Base-by-base conservation (phyloP, 306 rosid genomes). In the Adenanthera pavonina region DNA sequence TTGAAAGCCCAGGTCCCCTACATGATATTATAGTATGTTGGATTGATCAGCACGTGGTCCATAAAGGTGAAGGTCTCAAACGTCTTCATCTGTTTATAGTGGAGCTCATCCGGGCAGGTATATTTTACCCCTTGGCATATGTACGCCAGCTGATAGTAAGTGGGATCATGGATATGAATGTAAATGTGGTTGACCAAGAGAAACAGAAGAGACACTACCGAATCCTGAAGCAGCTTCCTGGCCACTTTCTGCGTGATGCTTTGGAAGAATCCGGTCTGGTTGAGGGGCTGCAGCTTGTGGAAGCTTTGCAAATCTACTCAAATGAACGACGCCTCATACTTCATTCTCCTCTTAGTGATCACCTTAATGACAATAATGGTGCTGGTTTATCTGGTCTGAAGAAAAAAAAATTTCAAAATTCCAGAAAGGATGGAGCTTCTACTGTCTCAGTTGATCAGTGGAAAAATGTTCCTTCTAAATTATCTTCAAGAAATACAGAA, bases 1-100 rank as follows among this genome's bases (percentile, higher is more conserved):
- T 89, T 82, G 97, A 92, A 80, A 92, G 98, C 82, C 98, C 98
- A 7, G 97, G 98, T 72, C 92, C 97, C 49, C 89, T 95, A 17
- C 98, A 95, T 74, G 97, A 95, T 87, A 89, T 92, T 78, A 64
- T 95, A 70, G 97, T 92, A 53, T 92, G 98, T 83, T 95, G 98
- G 98, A 92, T 95, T 84, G 98, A 95, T 88, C 98, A 95, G 80
- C 97, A 95, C 87, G 88, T 85, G 65, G 92, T 91, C 73, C 90
- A 81, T 74, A 89, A 91, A 84, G 92, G 95, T 69, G 94, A 90
- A 85, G 97, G 95, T 53, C 82, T 83, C 82, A 88, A 89, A 66
- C 89, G 92, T 67, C 83, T 92, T 40, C 94, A 91, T 76, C 87
- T 95, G 71, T 89, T 91, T 74, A 85, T 92, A 10, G 85, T 84